phyloP scores from a whole-genome alignment of 2,329 filamentous ascomycete species.

The Rhexocercosporidium sp. region DNA sequence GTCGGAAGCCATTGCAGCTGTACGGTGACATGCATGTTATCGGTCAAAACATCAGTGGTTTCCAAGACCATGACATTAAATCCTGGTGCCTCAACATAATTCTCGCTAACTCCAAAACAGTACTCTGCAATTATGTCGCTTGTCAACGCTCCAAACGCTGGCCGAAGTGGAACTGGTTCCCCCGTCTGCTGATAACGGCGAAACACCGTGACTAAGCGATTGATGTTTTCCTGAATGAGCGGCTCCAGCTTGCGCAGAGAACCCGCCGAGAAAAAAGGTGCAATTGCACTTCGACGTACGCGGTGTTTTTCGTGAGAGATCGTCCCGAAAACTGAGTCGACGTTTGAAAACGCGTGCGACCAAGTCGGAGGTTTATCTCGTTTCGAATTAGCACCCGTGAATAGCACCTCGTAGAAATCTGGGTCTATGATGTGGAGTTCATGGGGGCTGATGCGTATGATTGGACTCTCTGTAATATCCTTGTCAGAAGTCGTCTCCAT shows the following conservation, averaged over 20 bases:
- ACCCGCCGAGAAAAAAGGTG: constrained; percentile 29
- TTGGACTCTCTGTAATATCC: constrained; percentile 21
- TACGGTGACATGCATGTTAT: constrained; percentile 19
- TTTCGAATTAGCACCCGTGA: constrained; percentile 31
- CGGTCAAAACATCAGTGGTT: constrained; percentile 18
- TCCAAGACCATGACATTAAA: constrained; percentile 25
- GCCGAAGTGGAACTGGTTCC: constrained; percentile 15
- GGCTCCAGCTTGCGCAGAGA: constrained; percentile 26
- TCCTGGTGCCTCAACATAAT: constrained; percentile 21
- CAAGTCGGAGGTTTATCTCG: constrained; percentile 29
- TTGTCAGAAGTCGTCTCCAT: not conserved
- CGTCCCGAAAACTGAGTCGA: constrained; percentile 25
- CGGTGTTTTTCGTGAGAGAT: constrained; percentile 28
- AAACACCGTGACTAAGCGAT: constrained; percentile 21
- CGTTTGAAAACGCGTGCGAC: constrained; percentile 18
- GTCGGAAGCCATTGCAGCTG: constrained; percentile 20
- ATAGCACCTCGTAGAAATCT: constrained; percentile 33
- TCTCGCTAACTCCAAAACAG: constrained; percentile 32
- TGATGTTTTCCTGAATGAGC: constrained; percentile 22
- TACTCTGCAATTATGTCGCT: constrained; percentile 38
- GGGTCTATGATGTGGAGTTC: constrained; percentile 31
- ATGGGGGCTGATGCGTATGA: constrained; percentile 29
- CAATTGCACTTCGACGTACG: constrained; percentile 26
- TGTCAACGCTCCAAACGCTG: constrained; percentile 24
- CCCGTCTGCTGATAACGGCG: constrained; percentile 18